Conservation (phyloP, 148 eudicot genomes). For the Dysphania ambrosioides region DNA sequence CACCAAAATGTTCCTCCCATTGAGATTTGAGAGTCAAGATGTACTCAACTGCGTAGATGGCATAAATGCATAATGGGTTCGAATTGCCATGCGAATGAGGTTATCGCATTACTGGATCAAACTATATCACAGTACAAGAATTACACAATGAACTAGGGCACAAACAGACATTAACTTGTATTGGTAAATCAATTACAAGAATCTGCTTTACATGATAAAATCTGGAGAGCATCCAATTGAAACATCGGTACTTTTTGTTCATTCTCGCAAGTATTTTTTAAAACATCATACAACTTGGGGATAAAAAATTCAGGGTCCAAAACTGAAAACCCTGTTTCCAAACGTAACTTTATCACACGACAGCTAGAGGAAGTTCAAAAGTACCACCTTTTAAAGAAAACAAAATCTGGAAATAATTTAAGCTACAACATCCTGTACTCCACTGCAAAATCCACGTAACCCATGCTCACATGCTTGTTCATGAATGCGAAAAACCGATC, state of each 20-base stretch:
- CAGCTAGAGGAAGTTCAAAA: background rate
- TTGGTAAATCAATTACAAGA: background rate
- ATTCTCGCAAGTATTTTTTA: background rate
- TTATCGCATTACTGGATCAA: too few relatives aligned
- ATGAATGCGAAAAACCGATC: slow-evolving; percentile 18
- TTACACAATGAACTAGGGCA: too few relatives aligned
- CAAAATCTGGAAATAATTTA: background rate
- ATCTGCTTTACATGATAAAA: background rate
- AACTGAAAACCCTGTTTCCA: slow-evolving; percentile 4
- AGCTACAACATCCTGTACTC: slow-evolving; percentile 18
- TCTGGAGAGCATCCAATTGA: background rate
- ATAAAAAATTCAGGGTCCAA: slow-evolving; percentile 10
- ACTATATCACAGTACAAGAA: too few relatives aligned
- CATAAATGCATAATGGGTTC: too few relatives aligned
- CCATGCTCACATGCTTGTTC: slow-evolving; percentile 19
- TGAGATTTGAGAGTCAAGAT: too few relatives aligned
- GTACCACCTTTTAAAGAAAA: background rate
- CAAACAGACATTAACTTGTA: too few relatives aligned
- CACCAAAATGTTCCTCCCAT: too few relatives aligned
- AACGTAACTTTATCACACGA: background rate
- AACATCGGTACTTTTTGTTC: slow-evolving; percentile 1
- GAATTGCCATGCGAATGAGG: too few relatives aligned
- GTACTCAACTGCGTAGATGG: too few relatives aligned
- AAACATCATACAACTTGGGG: slow-evolving; percentile 1
- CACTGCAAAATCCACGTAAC: slow-evolving; percentile 27